Base-by-base conservation (phyloP, 1,284 basidiomycete genomes). In the Moesziomyces parantarcticus region DNA sequence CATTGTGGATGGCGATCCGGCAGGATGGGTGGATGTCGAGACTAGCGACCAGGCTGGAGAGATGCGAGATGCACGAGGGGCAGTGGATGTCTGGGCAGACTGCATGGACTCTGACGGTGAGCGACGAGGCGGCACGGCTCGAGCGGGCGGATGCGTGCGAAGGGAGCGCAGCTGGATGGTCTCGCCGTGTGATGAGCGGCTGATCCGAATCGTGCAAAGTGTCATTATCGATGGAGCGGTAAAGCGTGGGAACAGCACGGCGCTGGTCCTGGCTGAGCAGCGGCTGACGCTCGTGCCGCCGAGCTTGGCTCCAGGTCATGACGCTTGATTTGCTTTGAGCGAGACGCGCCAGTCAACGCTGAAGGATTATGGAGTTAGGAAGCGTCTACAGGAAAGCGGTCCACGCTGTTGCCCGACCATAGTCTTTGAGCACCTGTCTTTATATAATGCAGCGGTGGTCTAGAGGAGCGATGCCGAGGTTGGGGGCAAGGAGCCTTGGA, bases 11-110 rank as follows among this genome's bases (percentile, higher is more conserved):
- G 45, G 43, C 29, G 22, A 63, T 11, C 11, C 50, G 20, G 40
- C 55, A n/a, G 29, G 51, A 26, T 23, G 50, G 26, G 21, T 58
- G 10, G 65, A 68, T 34, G n/a, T 48, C 9, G 61, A 66, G 54
- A 26, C 60, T 47, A 11, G 76, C 49, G 22, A 85, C 75, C 18
- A 86, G 79, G 18, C 46, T 42, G 9, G 62, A 66, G 71, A 86
- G 84, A 42, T 81, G 69, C 2, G 83, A 80, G 50, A 84, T 82
- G 76, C 85, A 86, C 9, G 84, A 84, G 11, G 86, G 85, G 63
- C 85, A 86, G 76, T 86, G 80, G 10, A 81, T 68, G 53, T 75
- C 68, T 50, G 56, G 68, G 46, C 73, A 65, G 14, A 70, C 43
- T 8, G 57, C 60, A 36, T 58, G 43, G 1, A 64, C n/a, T 23